Evolutionary conservation across 2,329 filamentous ascomycete species (phyloP).

Genomic region (Dactylellina haptotyla): DNA sequence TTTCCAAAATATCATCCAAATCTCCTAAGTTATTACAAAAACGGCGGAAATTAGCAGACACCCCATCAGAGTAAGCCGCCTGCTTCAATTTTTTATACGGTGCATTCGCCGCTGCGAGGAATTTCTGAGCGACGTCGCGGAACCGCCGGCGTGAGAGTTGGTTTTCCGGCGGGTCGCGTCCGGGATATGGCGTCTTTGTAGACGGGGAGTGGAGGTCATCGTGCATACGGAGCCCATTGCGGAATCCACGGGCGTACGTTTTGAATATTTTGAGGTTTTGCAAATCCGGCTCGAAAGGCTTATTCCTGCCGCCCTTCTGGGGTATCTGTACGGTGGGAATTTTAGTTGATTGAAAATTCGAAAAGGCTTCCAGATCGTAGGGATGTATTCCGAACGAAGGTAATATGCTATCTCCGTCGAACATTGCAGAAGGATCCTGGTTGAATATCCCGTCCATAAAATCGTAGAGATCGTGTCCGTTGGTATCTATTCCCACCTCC

Average conservation of each 20-base stretch:
- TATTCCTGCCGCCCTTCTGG: too few relatives aligned
- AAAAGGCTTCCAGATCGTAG: neutral
- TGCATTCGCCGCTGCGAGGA: neutral
- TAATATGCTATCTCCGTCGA: neutral
- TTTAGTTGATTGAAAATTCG: neutral
- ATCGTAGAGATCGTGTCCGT: neutral
- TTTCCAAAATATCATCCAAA: constrained; percentile 3
- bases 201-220: neutral
- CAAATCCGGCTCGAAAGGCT: neutral
- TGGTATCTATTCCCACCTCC: too few relatives aligned
- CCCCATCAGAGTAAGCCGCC: constrained; percentile 1
- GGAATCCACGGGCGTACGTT: constrained; percentile 4
- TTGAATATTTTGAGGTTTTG: neutral
- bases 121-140: constrained; percentile 1
- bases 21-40: constrained; percentile 11
- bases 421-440: neutral
- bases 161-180: neutral
- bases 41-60: neutral
- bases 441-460: neutral
- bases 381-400: neutral
- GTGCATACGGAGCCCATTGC: constrained; percentile 25
- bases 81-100: constrained; percentile 11
- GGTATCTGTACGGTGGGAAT: too few relatives aligned
- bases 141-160: constrained; percentile 3
- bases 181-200: neutral